Percentiles rank a stretch among this genome's conserved stretches.
phyloP scores from a whole-genome alignment of 495 filamentous ascomycete genomes.

The Penicillium paradoxum region DNA sequence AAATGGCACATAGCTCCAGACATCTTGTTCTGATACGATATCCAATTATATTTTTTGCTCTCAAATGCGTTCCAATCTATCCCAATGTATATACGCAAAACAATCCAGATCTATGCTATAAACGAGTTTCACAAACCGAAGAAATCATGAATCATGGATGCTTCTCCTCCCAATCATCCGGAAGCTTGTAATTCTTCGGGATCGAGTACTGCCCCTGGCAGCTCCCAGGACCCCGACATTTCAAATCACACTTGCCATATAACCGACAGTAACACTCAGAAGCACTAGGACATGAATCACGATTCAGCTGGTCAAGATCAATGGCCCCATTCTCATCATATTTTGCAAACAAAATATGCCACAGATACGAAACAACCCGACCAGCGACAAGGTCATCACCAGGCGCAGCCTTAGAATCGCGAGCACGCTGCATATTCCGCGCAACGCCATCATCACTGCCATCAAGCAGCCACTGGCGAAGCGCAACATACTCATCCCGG shows the following conservation, averaged over 20 bases:
- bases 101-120: conserved; percentile 2
- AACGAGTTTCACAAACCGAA: not conserved
- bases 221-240: conserved; percentile 24
- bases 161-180: conserved; percentile 31
- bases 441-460: conserved; percentile 9
- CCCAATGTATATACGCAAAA: conserved; percentile 2
- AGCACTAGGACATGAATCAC: conserved; percentile 34
- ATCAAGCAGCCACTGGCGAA: conserved; percentile 44
- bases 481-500: conserved; percentile 34
- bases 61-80: not conserved
- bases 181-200: conserved; percentile 32
- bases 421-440: not conserved
- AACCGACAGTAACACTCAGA: conserved; percentile 43
- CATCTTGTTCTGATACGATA: conserved; percentile 8
- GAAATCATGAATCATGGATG: conserved; percentile 18
- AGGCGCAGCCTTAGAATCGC: conserved; percentile 22
- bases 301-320: conserved; percentile 41
- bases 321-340: conserved; percentile 22
- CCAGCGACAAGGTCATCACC: conserved; percentile 36
- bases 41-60: not conserved
- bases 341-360: conserved; percentile 42
- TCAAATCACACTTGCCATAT: conserved; percentile 36
- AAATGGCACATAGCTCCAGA: conserved; percentile 18
- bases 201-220: conserved; percentile 36
- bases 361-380: conserved; percentile 38